phyloP scores from a whole-genome alignment of 768 basidiomycete genomes.

The Tulasnella sp. region DNA sequence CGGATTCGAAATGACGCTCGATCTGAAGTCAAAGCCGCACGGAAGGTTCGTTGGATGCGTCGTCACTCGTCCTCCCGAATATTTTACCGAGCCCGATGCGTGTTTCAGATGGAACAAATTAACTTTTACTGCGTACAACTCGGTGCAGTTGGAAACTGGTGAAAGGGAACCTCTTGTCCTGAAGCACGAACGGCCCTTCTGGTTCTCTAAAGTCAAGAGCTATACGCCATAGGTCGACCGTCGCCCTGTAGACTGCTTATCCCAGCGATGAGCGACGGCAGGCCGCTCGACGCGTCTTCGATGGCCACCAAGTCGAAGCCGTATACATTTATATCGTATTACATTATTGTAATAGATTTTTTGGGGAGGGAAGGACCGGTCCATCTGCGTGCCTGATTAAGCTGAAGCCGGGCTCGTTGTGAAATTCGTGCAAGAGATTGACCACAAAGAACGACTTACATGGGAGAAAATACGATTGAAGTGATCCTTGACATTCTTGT shows the following conservation, averaged over 20 bases:
- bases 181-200: conserved; percentile 88
- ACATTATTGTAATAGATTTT: not conserved
- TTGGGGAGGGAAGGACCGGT: not conserved
- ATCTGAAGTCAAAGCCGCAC: conserved; percentile 74
- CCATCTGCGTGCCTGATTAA: not conserved
- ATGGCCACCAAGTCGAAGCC: not conserved
- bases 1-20: conserved; percentile 72
- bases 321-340: not conserved
- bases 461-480: too few relatives aligned
- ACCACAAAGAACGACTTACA: not conserved
- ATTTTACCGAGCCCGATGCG: not conserved
- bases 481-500: too few relatives aligned
- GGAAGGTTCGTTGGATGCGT: conserved; percentile 60
- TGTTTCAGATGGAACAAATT: conserved; percentile 57
- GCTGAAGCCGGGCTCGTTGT: not conserved
- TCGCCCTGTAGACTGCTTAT: not conserved
- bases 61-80: not conserved
- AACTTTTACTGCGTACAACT: conserved; percentile 71
- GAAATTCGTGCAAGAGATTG: not conserved
- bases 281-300: not conserved
- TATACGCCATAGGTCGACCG: conserved; percentile 14
- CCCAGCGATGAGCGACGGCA: not conserved
- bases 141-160: conserved; percentile 73
- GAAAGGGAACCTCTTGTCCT: conserved; percentile 69
- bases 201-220: conserved; percentile 82